phyloP scores from a whole-genome alignment of 2,329 filamentous ascomycete genomes.

The Sporothrix phasma region DNA sequence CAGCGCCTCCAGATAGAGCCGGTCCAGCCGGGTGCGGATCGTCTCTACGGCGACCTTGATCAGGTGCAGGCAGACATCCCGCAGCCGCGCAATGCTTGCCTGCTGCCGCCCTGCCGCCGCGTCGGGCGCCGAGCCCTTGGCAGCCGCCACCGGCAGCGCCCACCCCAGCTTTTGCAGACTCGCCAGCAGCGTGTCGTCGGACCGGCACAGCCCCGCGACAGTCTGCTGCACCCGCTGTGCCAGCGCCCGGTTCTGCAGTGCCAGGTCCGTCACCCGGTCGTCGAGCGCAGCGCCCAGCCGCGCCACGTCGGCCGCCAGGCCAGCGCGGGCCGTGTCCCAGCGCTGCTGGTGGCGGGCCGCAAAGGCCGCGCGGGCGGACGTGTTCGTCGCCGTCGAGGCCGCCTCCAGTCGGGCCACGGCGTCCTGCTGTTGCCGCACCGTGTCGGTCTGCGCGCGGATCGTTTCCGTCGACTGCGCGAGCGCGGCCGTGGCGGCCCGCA shows the following conservation, averaged over 20 bases:
- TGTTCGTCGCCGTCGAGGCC: constrained; percentile 27
- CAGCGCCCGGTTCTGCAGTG: constrained; percentile 40
- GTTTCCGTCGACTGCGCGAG: constrained; percentile 54
- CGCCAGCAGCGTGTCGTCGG: constrained; percentile 55
- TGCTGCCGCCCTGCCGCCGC: constrained; percentile 37
- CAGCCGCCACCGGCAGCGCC: constrained; percentile 42
- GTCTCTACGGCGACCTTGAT: constrained; percentile 49
- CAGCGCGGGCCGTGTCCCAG: constrained; percentile 32
- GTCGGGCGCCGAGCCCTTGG: background rate
- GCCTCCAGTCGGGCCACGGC: constrained; percentile 46
- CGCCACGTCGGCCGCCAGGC: constrained; percentile 36
- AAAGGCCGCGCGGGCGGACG: constrained; percentile 26
- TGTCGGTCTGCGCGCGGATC: constrained; percentile 54
- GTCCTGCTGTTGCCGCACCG: constrained; percentile 51
- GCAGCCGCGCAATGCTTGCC: constrained; percentile 44
- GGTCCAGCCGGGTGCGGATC: constrained; percentile 44
- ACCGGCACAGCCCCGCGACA: constrained; percentile 41
- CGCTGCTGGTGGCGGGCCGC: constrained; percentile 30
- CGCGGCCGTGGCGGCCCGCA: constrained; percentile 51
- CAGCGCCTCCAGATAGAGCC: constrained; percentile 43
- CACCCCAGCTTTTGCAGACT: constrained; percentile 57
- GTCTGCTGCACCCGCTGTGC: constrained; percentile 38
- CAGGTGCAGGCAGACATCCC: constrained; percentile 47
- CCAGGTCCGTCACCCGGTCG: constrained; percentile 38
- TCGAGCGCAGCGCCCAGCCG: constrained; percentile 38